Base-by-base conservation (phyloP, 2,329 filamentous ascomycete species). In the Aschersonia sp. region DNA sequence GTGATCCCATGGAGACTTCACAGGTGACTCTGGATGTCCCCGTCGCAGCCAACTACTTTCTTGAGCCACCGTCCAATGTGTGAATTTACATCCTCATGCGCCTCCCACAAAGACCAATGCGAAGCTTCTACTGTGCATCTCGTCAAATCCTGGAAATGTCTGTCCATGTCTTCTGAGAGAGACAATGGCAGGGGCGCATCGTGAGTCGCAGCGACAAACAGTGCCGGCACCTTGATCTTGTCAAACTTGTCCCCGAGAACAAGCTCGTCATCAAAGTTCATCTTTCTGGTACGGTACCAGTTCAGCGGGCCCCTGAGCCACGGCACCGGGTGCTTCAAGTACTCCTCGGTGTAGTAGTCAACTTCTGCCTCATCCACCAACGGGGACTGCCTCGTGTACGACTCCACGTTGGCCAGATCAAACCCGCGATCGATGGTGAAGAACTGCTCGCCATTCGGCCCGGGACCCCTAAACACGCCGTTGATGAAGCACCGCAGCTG, bases 71-170 rank as follows among this genome's bases (percentile, higher is more conserved):
- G 70, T 48, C 68, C 71, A 55, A 95, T 71, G 51, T 80, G 68
- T 45, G 60, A 62, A 63, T 96, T 96, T 4, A 87, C 77, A 56
- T 83, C 77, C 29, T 72, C 75, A 0, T 83, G 73, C 53, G 76
- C 77, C 69, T 95, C 78, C 70, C 79, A 81, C 60, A 94, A 66
- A 43, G 83, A 85, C 90, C 90, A 97, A 65, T 97, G 92, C 14
- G 73, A 70, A 0, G 83, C 74, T 37, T 81, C 47, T 6, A 95
- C 81, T 60, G 85, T 77, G 7, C 67, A 72, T 51, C 73, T 71
- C 6, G 76, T 83, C 57, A 94, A 63, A 44, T 78, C 72, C 2
- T 76, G 74, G 50, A 90, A 78, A 52, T 69, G 67, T 53, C 71
- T 68, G 22, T 80, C 80, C 87, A 95, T 95, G 0, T 76, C 76